phyloP scores from a whole-genome alignment of 352 stramenopile genomes.

The Plasmopara halstedii region DNA sequence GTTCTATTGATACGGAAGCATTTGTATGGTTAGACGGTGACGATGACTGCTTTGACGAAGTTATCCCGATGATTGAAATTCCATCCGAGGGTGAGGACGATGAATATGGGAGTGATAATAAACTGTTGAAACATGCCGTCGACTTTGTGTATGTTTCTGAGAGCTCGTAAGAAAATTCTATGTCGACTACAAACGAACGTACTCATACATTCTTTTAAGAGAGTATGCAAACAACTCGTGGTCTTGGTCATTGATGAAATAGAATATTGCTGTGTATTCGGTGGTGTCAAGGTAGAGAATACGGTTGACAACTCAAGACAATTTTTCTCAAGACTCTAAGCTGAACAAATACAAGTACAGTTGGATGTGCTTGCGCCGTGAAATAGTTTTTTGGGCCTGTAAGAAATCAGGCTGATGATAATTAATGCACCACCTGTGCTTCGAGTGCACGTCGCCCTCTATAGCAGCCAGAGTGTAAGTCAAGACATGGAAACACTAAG shows the following conservation, averaged over 20 bases:
- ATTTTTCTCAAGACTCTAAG: no score
- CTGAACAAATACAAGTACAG: no score
- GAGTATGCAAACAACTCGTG: conserved; percentile 14
- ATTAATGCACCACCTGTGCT: no score
- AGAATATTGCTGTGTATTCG: no score
- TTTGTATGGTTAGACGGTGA: conserved; percentile 25
- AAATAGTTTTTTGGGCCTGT: no score
- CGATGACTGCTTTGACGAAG: conserved; percentile 12
- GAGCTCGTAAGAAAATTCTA: conserved; percentile 5
- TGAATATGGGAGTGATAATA: conserved; percentile 14
- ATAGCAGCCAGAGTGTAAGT: no score
- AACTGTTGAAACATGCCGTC: conserved; percentile 5
- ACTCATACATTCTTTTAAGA: background rate
- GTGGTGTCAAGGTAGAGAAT: no score
- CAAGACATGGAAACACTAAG: no score
- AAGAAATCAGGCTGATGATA: no score
- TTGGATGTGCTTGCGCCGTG: no score
- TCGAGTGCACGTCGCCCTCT: no score
- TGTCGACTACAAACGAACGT: background rate
- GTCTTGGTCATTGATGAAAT: conserved; percentile 1
- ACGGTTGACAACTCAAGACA: no score
- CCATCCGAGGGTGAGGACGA: conserved; percentile 29
- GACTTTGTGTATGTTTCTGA: conserved; percentile 13
- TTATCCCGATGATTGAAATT: conserved; percentile 35
- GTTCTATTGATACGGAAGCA: conserved; percentile 22